phyloP scores from a whole-genome alignment of 2,329 filamentous ascomycete genomes.

The Apiospora arundinis region DNA sequence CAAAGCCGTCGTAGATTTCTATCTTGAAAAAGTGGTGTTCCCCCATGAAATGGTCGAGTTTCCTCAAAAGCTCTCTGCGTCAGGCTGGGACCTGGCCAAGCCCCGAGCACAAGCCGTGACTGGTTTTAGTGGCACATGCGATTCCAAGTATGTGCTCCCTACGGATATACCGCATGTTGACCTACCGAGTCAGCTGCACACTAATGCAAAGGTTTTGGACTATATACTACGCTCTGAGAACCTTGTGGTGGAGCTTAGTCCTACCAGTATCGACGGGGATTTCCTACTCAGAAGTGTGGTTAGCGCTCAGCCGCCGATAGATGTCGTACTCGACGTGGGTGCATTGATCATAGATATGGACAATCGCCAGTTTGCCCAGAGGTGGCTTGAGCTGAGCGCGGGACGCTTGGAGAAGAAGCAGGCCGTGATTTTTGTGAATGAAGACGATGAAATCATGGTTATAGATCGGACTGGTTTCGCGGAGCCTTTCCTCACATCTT shows the following conservation, averaged over 20 bases:
- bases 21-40: constrained; percentile 63
- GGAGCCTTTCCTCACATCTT: constrained; percentile 62
- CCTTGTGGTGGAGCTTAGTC: constrained; percentile 35
- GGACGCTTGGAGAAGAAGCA: constrained; percentile 37
- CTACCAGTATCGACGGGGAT: constrained; percentile 18
- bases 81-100: constrained; percentile 69
- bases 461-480: constrained; percentile 53
- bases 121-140: constrained; percentile 75
- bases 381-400: constrained; percentile 54
- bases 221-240: constrained; percentile 64
- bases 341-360: constrained; percentile 71
- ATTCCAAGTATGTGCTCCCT: constrained; percentile 65
- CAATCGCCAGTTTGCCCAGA: constrained; percentile 59
- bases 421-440: constrained; percentile 64
- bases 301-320: neutral
- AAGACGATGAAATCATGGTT: constrained; percentile 60
- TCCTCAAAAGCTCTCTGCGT: constrained; percentile 65
- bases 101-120: constrained; percentile 56
- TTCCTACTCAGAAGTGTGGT: neutral
- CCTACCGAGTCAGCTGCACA: constrained; percentile 61
- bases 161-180: constrained; percentile 62
- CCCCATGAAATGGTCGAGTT: constrained; percentile 68
- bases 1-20: constrained; percentile 68
- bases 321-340: constrained; percentile 74
- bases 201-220: constrained; percentile 70